Percentiles rank a stretch among this genome's conserved stretches.
phyloP scores from a whole-genome alignment of 2,329 filamentous ascomycete species.

The Penicillium verrucosum region DNA sequence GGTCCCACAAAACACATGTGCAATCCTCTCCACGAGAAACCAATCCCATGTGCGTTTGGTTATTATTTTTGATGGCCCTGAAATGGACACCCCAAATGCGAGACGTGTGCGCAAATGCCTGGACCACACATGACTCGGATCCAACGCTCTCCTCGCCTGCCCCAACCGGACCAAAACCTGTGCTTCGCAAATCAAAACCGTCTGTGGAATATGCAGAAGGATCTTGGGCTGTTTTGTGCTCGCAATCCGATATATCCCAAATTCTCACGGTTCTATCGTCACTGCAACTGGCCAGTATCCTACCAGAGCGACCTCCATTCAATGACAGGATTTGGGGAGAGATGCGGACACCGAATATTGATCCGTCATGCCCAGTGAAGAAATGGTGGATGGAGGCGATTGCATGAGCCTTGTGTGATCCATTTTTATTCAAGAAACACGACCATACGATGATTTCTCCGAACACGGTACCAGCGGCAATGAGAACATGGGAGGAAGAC shows the following conservation, averaged over 20 bases:
- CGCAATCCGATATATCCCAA: slow-evolving; percentile 72
- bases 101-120: slow-evolving; percentile 80
- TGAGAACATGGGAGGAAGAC: slow-evolving; percentile 58
- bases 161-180: slow-evolving; percentile 57
- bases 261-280: slow-evolving; percentile 87
- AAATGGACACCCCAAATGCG: slow-evolving; percentile 88
- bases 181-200: slow-evolving; percentile 49
- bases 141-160: slow-evolving; percentile 32
- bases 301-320: slow-evolving; percentile 40
- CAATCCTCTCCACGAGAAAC: slow-evolving; percentile 85
- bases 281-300: slow-evolving; percentile 86
- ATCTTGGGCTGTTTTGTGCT: slow-evolving; percentile 28
- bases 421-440: slow-evolving; percentile 45
- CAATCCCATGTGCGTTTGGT: slow-evolving; percentile 46
- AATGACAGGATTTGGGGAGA: slow-evolving; percentile 53
- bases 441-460: slow-evolving; percentile 92
- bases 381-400: slow-evolving; percentile 50
- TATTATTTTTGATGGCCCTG: slow-evolving; percentile 34
- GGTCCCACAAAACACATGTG: slow-evolving; percentile 68
- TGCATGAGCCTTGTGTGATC: slow-evolving; percentile 16
- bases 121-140: slow-evolving; percentile 57
- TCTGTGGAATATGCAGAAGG: slow-evolving; percentile 38
- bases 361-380: slow-evolving; percentile 77
- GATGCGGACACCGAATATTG: slow-evolving; percentile 84
- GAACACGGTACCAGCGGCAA: slow-evolving; percentile 89